Evolutionary conservation across 805 yeast genomes (phyloP), one percentile per base, ranked within the genome.

Genomic region (Yarrowia yakushimensis): DNA sequence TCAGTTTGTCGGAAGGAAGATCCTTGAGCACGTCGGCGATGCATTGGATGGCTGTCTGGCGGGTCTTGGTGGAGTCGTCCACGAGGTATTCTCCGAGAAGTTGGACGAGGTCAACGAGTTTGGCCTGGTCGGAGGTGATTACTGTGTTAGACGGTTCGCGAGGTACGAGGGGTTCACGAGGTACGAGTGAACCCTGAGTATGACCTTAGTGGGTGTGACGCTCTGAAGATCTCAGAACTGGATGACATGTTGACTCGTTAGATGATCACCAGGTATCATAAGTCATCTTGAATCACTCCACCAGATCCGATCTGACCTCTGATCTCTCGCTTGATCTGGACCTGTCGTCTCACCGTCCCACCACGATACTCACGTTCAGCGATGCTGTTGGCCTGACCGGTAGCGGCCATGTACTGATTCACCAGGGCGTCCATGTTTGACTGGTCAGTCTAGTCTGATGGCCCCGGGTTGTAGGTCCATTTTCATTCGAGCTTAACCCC

Each of bases 41-140:
- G 60, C 83, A 81, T 22, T 39, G 62, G 63, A 30, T 61, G 67
- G 72, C 72, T 62, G 79, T 81, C 7, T 79, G 71, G 65, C 96
- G 76, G 17, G 80, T 74, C 1, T 71, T 66, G 25, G 80, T 82
- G 64, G 83, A 84, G 8, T 83, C 86, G 2, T 87, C 81, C 0
- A 88, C 85, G 28, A 88, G 74, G 54, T 79, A 77, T 27, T 82
- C 83, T n/a, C 89, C 90, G 28, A 88, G 74, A 1, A 77, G 71
- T 48, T 82, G 78, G 9, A 88, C 82, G 43, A 88, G 75, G 50
- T 81, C 81, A 15, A 87, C 72, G 23, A 86, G 67, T 54, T 75
- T 77, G 1, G 73, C 62, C 9, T 68, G 62, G 31, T 70, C 72
- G 9, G 65, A 23, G 36, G 68, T 68, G 42, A 72, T 68, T n/a